Evolutionary conservation across 345 rosid genomes (phyloP), one percentile per base, ranked within the genome.

Genomic region (Citrus hindsii): DNA sequence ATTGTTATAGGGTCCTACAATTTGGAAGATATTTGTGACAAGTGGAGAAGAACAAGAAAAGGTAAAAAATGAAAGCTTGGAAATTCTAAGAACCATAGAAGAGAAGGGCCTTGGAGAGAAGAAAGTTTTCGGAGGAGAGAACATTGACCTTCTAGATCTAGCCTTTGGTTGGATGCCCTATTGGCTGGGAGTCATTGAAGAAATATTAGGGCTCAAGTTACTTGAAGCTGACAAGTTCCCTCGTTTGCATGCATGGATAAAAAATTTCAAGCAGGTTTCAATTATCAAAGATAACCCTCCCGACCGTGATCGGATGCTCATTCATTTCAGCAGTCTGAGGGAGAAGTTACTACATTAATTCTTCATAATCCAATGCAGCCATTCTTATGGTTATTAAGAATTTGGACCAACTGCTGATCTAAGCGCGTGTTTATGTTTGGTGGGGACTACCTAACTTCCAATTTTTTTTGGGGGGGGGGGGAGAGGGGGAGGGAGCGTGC

Each of bases 231-330:
- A 33, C 35, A 38, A 38, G 10, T 38, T 7, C 42, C 10, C 42
- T 38, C 2, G 42, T 9, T 38, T 38, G 42, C 42, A 7, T 38
- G 42, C 40, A 9, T 79, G 83, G 85, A 30, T 72, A 3, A 14
- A 61, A 13, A 12, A 69, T 30, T 76, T 79, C 68, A 72, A 48
- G 24, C 46, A 71, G 58, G 61, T 21, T 0, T 67, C 68, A 22
- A 35, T 63, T 3, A 78, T 79, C 51, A 75, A 79, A 58, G 65
- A 79, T 25, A 79, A 82, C 46, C 21, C 71, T 35, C 79, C 77
- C 4, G 74, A 82, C 33, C 66, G 12, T 37, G 62, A 53, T 9
- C 21, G 24, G 7, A 13, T 66, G 64, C 6, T 66, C 7, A 2
- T 27, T 21, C 2, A 22, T 51, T 75, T 59, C 37, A 73, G 40